Percentiles rank a stretch among this genome's conserved stretches.
Conservation (phyloP, 2,329 filamentous ascomycete species). For the Penicillium sp. region DNA sequence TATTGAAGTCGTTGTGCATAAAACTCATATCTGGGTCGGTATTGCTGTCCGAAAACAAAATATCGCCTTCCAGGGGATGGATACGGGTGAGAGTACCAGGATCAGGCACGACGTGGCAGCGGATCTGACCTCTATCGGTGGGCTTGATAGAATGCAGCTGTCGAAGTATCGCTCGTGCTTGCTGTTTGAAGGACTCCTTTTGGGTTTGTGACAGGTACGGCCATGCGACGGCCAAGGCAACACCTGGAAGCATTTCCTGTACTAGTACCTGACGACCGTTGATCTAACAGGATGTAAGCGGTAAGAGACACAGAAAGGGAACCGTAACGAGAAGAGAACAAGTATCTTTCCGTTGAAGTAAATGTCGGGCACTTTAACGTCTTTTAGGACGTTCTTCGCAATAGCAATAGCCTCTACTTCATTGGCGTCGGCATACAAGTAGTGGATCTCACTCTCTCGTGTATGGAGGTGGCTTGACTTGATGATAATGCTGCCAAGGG, state of each 20-base stretch:
- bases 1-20: slow-evolving; percentile 43
- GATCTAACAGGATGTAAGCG: too few relatives aligned
- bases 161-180: slow-evolving; percentile 35
- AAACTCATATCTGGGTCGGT: slow-evolving; percentile 30
- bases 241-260: slow-evolving; percentile 41
- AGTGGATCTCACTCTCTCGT: slow-evolving; percentile 20
- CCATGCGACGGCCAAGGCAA: slow-evolving; percentile 38
- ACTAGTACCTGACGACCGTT: slow-evolving; percentile 37
- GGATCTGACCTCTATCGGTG: slow-evolving; percentile 15
- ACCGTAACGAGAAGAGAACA: too few relatives aligned
- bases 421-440: slow-evolving; percentile 44
- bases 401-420: slow-evolving; percentile 37
- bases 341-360: slow-evolving; percentile 42
- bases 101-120: slow-evolving; percentile 22
- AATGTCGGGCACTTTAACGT: slow-evolving; percentile 37
- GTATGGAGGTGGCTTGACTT: slow-evolving; percentile 37
- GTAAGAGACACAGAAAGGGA: too few relatives aligned
- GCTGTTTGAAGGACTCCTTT: slow-evolving; percentile 36
- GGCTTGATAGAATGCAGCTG: slow-evolving; percentile 29
- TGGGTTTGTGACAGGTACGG: slow-evolving; percentile 35
- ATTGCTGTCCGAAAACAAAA: slow-evolving; percentile 28
- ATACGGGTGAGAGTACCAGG: slow-evolving; percentile 30
- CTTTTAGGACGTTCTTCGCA: slow-evolving; percentile 27
- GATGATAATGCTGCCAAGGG: slow-evolving; percentile 41
- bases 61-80: slow-evolving; percentile 34